Evolutionary conservation across 305 asterid genomes (phyloP), one percentile per base, ranked within the genome.

Genomic region (Andrographis paniculata): DNA sequence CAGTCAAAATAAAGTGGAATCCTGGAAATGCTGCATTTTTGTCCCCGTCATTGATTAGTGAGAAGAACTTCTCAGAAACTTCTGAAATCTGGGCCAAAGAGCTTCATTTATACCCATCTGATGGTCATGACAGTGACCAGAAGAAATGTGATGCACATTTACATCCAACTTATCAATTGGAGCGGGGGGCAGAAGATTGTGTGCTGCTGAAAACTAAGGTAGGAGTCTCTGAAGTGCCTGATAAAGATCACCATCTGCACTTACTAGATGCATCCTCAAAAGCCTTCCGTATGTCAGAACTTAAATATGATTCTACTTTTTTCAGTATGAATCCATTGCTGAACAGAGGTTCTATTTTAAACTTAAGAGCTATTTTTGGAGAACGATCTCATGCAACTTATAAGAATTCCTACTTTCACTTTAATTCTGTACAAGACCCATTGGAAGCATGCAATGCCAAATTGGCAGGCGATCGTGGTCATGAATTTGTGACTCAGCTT

Each of bases 371-470:
- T 52, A 61, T 65, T 61, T 37, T 23, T 33, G 73, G 64, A 55
- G 78, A 77, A 60, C 67, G 61, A 20, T 53, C 47, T 48, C 68
- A 49, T 55, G 49, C 66, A 54, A 64, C 62, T 63, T 68, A 54
- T 67, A 67, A 58, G 53, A 56, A 52, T 67, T 47, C 82, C 37
- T 63, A 38, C 66, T 83, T 80, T 71, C 93, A 87, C 67, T 92
- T 92, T 64, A 62, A 87, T 60, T 71, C 78, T 50, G 81, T 92
- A 53, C 64, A 60, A 56, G 84, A 81, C 70, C 94, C 96, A 61
- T 46, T 65, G 24, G 61, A 68, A 52, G 58, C 67, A 50, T 72
- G 48, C 61, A 63, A 58, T 33, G 71, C 63, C 48, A 78, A 53
- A 50, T 60, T 71, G 51, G 60, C 70, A 23, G 60, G 70, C 38